Evolutionary conservation across 2,329 filamentous ascomycete genomes (phyloP).

Genomic region (Fusarium ramigenum): DNA sequence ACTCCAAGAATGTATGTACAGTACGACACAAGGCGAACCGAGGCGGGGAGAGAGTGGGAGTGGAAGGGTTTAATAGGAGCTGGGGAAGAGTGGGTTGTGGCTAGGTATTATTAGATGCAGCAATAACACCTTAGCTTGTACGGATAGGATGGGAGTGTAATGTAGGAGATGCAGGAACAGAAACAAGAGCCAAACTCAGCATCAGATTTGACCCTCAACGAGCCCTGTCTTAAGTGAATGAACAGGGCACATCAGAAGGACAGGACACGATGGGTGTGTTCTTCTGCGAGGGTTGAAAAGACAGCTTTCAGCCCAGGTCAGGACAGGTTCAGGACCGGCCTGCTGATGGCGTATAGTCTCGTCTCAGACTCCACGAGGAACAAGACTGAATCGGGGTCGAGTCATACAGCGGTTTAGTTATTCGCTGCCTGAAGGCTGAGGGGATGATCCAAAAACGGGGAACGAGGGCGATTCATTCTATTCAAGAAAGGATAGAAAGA

Average conservation of each 20-base stretch:
- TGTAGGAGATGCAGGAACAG: conserved; percentile 28
- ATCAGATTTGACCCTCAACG: conserved; percentile 20
- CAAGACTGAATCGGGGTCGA: conserved; percentile 35
- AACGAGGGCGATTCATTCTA: conserved; percentile 9
- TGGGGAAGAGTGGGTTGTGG: conserved; percentile 35
- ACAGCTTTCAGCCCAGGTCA: conserved; percentile 30
- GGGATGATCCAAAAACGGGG: conserved; percentile 8
- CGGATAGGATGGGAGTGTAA: neutral
- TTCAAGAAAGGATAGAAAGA: conserved; percentile 15
- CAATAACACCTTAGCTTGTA: neutral
- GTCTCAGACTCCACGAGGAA: conserved; percentile 52
- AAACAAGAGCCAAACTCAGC: conserved; percentile 34
- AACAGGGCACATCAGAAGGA: conserved; percentile 37
- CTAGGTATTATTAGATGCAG: conserved; percentile 24
- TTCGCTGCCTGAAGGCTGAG: conserved; percentile 20
- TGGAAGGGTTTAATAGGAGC: conserved; percentile 29
- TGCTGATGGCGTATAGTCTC: conserved; percentile 50
- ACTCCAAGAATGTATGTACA: neutral
- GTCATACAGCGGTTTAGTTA: conserved; percentile 38
- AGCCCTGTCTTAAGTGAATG: conserved; percentile 26
- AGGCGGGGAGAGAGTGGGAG: conserved; percentile 14
- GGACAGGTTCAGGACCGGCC: conserved; percentile 43
- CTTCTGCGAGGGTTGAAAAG: conserved; percentile 37
- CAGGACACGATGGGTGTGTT: conserved; percentile 37
- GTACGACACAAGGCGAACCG: conserved; percentile 2